Evolutionary conservation across 208 protist genomes (phyloP), one percentile per base, ranked within the genome.

Genomic region (Acanthamoeba royreba): DNA sequence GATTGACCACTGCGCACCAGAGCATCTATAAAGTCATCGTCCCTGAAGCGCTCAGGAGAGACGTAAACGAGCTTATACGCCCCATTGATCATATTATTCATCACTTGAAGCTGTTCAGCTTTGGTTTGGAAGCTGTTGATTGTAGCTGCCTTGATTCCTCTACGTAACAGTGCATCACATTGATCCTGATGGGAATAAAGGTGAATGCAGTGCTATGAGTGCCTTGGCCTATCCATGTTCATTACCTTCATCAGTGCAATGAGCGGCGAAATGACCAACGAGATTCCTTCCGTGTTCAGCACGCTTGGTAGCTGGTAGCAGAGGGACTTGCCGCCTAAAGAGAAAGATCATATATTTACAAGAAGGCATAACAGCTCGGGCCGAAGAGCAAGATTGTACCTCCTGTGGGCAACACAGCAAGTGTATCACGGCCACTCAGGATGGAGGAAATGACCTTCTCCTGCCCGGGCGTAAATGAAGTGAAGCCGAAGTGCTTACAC

Each of bases 401-500:
- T 0, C 46, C 52, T 0, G 83, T 66, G 83, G 53, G 83, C 46
- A 69, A 52, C 13, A 90, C 52, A n/a, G 46, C 46, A 35, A 90
- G 52, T 0, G 83, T 69, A 38, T 58, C 83, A 0, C 52, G 53
- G 33, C 83, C 83, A 35, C 52, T 69, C 8, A 90, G 49, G 47
- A 90, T 90, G 19, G 46, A 69, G 15, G 46, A 40, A 35, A 90
- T 90, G 52, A 90, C 46, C 49, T 17, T 19, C 31, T 90, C 83
- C 53, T 90, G 83, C 2, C 83, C 83, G 17, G 83, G 25, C 15
- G 52, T 58, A 38, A 90, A 66, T 5, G 9, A 35, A 35, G 83
- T 90, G 83, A 69, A 66, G n/a, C 83, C 83, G 45, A 90, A 90
- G 83, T 90, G 83, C 49, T 90, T 58, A 45, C 66, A 55, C 74